Percentiles rank a stretch among this genome's conserved stretches.
These are phyloP conservation scores for Lentinus tigrinus DNA, from an alignment of 768 basidiomycete species.

Conservation along the genomic window DNA sequence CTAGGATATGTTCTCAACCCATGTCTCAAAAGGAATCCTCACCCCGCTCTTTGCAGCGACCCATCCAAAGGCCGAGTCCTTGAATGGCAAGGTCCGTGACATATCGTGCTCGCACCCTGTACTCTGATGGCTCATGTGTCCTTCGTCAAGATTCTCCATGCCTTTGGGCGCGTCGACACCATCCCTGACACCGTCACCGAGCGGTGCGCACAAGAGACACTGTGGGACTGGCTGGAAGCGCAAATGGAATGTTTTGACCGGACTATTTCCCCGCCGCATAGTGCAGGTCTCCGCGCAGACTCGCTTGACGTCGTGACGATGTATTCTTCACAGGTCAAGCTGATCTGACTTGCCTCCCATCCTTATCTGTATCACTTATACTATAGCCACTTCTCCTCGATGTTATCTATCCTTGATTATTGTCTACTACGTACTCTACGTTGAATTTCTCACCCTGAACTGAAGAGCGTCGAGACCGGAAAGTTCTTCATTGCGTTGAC, in stretches of 20 bases:
- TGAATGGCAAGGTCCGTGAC: conserved; percentile 6
- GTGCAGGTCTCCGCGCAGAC: not conserved
- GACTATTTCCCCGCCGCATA: not conserved
- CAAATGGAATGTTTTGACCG: conserved; percentile 10
- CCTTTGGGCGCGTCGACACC: not conserved
- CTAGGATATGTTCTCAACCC: conserved; percentile 7
- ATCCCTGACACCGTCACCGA: not conserved
- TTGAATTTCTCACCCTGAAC: no score
- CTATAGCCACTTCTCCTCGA: no score
- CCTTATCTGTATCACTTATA: no score
- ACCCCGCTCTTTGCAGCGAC: conserved; percentile 15
- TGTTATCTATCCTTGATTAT: no score
- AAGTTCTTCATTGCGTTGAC: no score
- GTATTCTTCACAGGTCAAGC: not conserved
- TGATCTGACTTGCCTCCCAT: not conserved
- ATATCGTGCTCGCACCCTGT: no score
- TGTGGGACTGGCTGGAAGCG: conserved; percentile 14
- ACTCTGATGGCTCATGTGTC: no score
- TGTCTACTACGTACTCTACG: no score
- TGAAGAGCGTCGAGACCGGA: no score
- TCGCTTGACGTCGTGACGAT: not conserved
- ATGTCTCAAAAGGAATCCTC: conserved; percentile 1
- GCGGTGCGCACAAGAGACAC: not conserved
- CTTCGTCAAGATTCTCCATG: not conserved
- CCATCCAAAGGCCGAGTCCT: not conserved